Conservation (phyloP, 768 basidiomycete genomes). For the Tulasnella sp. region DNA sequence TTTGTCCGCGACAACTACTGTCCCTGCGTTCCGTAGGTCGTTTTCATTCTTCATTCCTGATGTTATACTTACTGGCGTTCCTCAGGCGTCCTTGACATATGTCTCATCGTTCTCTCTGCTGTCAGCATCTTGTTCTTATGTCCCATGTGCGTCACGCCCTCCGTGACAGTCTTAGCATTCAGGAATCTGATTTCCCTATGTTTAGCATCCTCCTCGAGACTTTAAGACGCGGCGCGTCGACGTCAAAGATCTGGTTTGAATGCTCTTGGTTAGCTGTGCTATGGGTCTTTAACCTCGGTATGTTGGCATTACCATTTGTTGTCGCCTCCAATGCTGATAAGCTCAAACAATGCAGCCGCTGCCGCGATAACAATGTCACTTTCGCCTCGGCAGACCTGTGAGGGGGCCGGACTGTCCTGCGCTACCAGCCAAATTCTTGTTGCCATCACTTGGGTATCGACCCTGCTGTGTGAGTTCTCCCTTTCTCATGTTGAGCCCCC, state of each 20-base stretch:
- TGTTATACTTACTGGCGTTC: neutral
- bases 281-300: constrained; percentile 10
- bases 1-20: neutral
- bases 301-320: neutral
- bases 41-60: neutral
- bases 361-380: constrained; percentile 8
- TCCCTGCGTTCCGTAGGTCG: constrained; percentile 5
- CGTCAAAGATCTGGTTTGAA: constrained; percentile 12
- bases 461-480: neutral
- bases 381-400: neutral
- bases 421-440: neutral
- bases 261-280: constrained; percentile 7
- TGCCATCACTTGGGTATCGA: constrained; percentile 8
- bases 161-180: neutral
- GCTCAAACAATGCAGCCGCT: neutral
- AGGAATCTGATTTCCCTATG: neutral
- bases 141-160: constrained; percentile 5
- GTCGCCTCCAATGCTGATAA: neutral
- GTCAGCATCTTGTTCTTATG: constrained; percentile 9
- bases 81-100: constrained; percentile 5
- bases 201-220: constrained; percentile 14
- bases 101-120: constrained; percentile 9
- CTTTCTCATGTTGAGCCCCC: too few species aligned
- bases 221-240: constrained; percentile 8
- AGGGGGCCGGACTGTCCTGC: neutral